Evolutionary conservation across 768 basidiomycete species (phyloP), one percentile per base, ranked within the genome.

Genomic region (Thelephora ganbajun): DNA sequence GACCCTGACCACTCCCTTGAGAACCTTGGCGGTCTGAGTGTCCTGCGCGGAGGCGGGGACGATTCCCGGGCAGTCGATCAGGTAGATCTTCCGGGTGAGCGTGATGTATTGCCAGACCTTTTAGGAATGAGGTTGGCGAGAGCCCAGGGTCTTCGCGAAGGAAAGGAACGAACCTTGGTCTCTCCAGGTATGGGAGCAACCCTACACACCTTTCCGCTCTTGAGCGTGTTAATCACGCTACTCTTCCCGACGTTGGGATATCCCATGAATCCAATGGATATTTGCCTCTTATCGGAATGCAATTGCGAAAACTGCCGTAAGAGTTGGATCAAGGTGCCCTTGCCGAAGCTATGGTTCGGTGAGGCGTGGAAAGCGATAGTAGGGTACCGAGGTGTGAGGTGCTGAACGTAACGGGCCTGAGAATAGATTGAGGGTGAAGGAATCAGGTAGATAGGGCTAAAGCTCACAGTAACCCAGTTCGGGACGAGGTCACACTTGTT

Each of bases 401-500:
- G 84, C 67, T 93, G 83, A 55, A 97, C 88, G 67, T 96, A 94
- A 47, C 94, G 84, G 49, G 92, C 91, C 92, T 94, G 50, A 1
- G 51, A 37, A 45, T 9, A 39, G 12, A 11, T 11, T 30, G 26
- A 30, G 26, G 22, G 35, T 12, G 11, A 19, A 19, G 16, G 44
- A 35, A 44, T 46, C 33, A 30, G 26, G 26, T 4, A 30, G 14
- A 39, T 34, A 44, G 18, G 46, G 46, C 20, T 30, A 51, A 43
- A n/a, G 73, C 87, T 65, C 64, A 93, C 93, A 7, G 94, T 97
- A 36, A 96, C 94, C 94, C 94, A 99, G 57, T 90, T 96, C 6
- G 94, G 96, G 11, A 99, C 93, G 48, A 99, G 68, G 65, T 99
- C 94, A 60, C 94, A 96, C 69, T 99, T 99, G 72, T 99, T 99